A percentile compares a stretch with the other conserved stretches of the same genome.
These are phyloP conservation scores for Aspergillus sp. DNA, from an alignment of 2,329 filamentous ascomycete genomes.

Conservation along the genomic window DNA sequence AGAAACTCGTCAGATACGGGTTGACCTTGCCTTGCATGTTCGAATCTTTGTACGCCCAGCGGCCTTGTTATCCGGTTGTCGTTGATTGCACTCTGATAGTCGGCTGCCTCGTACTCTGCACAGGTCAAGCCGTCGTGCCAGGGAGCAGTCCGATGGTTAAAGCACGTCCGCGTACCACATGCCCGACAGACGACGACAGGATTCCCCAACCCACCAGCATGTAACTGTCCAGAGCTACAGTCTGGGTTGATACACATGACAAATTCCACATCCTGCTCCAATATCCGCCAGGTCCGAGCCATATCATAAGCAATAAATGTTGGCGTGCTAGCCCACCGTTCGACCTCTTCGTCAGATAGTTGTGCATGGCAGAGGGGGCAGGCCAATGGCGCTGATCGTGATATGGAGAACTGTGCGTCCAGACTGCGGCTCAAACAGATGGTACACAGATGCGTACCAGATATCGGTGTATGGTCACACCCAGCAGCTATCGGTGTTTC, in stretches of 20 bases:
- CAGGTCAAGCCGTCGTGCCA: constrained; percentile 22
- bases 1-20: constrained; percentile 3
- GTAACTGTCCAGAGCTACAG: constrained; percentile 20
- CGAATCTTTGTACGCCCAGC: neutral
- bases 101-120: constrained; percentile 15
- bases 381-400: constrained; percentile 1
- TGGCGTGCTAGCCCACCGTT: constrained; percentile 16
- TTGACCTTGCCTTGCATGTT: neutral
- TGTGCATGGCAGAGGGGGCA: constrained; percentile 18
- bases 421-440: constrained; percentile 18
- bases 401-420: constrained; percentile 15
- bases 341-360: constrained; percentile 16
- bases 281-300: constrained; percentile 13
- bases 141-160: constrained; percentile 14
- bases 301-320: constrained; percentile 17
- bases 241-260: constrained; percentile 14
- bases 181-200: constrained; percentile 19
- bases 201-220: constrained; percentile 16
- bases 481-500: constrained; percentile 14
- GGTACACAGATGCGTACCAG: constrained; percentile 14
- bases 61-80: neutral
- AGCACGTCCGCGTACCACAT: constrained; percentile 19
- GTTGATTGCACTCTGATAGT: neutral
- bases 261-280: constrained; percentile 20
- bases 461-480: constrained; percentile 16